Evolutionary conservation across 352 stramenopile species (phyloP), one percentile per base, ranked within the genome.

Genomic region (Globisporangium lucens): DNA sequence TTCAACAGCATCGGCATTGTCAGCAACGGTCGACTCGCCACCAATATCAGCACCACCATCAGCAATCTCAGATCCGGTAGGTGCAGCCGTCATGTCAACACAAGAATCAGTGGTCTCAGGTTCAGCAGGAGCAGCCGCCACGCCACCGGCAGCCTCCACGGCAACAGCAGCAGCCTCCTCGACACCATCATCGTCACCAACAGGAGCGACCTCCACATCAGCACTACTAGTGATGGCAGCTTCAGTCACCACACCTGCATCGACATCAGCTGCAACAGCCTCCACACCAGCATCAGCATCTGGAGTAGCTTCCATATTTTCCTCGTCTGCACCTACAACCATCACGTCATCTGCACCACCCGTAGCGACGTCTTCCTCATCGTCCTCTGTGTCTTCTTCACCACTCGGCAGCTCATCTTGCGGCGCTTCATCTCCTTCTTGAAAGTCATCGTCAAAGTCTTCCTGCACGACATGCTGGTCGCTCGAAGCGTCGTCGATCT

Each of bases 401-500:
- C 29, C 29, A 7, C 5, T 15, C 6, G 17, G 7, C 3, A 7
- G 3, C 13, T 17, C 29, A 59, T 59, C 53, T 6, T 17, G 29
- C 1, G 7, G 17, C 22, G 4, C 30, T 17, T 20, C 20, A 12
- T 15, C 55, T 20, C 13, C 27, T 15, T 43, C 53, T 15, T 17
- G 20, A 17, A 5, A 20, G 8, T 36, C n/a, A n/a, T 33, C 56
- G 12, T 35, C 33, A 49, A 61, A 61, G n/a, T 49, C 33, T n/a
- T 61, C 56, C 33, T 49, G 56, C 20, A 3, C 56, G 33, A 61
- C 10, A 41, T 61, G 56, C 56, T 47, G 55, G 7, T 13, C 30
- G 20, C 20, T 36, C 30, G 33, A 61, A 33, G 56, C 33, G n/a
- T 61, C 56, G 56, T 61, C 56, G 30, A 61, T 43, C 17, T 27